Evolutionary conservation across 129 eudicot species (phyloP).

Genomic region (Sambucus nigra): DNA sequence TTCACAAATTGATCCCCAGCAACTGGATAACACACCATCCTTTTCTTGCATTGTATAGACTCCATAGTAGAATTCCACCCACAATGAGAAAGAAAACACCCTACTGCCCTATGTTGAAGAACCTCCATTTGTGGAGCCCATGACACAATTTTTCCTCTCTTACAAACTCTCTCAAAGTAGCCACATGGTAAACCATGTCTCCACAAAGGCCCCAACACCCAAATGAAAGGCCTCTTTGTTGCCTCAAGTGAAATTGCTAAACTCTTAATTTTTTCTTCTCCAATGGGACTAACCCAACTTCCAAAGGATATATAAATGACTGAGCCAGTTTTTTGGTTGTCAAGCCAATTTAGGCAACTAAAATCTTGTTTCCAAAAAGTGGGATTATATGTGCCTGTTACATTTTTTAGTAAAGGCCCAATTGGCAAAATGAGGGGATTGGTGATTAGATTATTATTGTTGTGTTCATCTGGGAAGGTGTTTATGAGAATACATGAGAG

Average conservation of each 20-base stretch:
- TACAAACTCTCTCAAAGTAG: slow-evolving; percentile 24
- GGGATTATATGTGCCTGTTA: slow-evolving; percentile 1
- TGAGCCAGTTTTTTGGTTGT: slow-evolving; percentile 30
- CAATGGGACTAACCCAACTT: slow-evolving; percentile 84
- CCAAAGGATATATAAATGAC: slow-evolving; percentile 72
- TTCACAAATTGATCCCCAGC: slow-evolving; percentile 86
- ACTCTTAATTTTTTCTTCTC: slow-evolving; percentile 35
- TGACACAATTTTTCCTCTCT: slow-evolving; percentile 43
- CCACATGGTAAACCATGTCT: slow-evolving; percentile 54
- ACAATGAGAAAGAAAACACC: slow-evolving; percentile 76
- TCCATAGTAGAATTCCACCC: slow-evolving; percentile 91
- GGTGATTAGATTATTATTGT: not conserved
- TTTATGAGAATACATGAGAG: slow-evolving; percentile 49
- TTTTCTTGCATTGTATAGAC: slow-evolving; percentile 63
- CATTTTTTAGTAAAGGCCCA: slow-evolving; percentile 34
- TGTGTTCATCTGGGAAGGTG: slow-evolving; percentile 30
- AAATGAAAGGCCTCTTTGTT: slow-evolving; percentile 42
- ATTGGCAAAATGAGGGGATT: slow-evolving; percentile 31
- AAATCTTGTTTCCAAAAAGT: slow-evolving; percentile 37
- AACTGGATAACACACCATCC: slow-evolving; percentile 57
- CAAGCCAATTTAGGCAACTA: slow-evolving; percentile 53
- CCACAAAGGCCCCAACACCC: slow-evolving; percentile 74
- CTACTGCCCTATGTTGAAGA: slow-evolving; percentile 50
- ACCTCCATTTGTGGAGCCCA: slow-evolving; percentile 92
- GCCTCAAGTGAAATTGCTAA: slow-evolving; percentile 61